Percentiles rank a stretch among this genome's conserved stretches.
Evolutionary conservation across 192 early-diverging fungal species (phyloP).

Genomic region (Helicostylum pulchrum): DNA sequence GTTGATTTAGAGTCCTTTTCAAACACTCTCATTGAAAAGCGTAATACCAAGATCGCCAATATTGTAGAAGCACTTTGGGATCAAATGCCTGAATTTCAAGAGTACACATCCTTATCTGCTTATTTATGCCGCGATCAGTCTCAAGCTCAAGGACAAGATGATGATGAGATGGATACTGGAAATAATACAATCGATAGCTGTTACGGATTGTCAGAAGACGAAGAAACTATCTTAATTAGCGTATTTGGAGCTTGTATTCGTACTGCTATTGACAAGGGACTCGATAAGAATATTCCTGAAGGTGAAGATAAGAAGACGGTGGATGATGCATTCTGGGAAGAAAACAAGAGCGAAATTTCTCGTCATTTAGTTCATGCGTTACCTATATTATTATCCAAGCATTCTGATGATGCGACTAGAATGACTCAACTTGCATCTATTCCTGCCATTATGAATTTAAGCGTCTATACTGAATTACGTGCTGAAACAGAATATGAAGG

Average conservation of each 20-base stretch:
- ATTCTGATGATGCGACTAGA: slow-evolving; percentile 39
- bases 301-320: slow-evolving; percentile 25
- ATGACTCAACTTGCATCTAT: slow-evolving; percentile 41
- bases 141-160: not conserved
- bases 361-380: slow-evolving; percentile 37
- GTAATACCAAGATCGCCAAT: slow-evolving; percentile 9
- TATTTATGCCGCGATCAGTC: slow-evolving; percentile 40
- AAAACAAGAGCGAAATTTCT: slow-evolving; percentile 40
- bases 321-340: slow-evolving; percentile 36
- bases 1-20: not conserved
- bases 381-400: slow-evolving; percentile 45
- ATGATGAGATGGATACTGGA: not conserved
- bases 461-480: slow-evolving; percentile 45
- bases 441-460: slow-evolving; percentile 45
- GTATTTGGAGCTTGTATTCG: slow-evolving; percentile 44
- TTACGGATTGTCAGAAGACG: slow-evolving; percentile 45
- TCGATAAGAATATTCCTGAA: slow-evolving; percentile 7
- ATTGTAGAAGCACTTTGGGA: slow-evolving; percentile 22
- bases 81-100: slow-evolving; percentile 24
- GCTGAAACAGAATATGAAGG: slow-evolving; percentile 45
- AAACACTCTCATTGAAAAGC: not conserved
- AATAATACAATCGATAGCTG: slow-evolving; percentile 26
- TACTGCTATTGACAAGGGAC: slow-evolving; percentile 12
- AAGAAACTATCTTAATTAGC: slow-evolving; percentile 55
- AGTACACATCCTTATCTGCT: slow-evolving; percentile 52